phyloP scores from a whole-genome alignment of 441 rosid genomes.

The Aquilaria agallochum region DNA sequence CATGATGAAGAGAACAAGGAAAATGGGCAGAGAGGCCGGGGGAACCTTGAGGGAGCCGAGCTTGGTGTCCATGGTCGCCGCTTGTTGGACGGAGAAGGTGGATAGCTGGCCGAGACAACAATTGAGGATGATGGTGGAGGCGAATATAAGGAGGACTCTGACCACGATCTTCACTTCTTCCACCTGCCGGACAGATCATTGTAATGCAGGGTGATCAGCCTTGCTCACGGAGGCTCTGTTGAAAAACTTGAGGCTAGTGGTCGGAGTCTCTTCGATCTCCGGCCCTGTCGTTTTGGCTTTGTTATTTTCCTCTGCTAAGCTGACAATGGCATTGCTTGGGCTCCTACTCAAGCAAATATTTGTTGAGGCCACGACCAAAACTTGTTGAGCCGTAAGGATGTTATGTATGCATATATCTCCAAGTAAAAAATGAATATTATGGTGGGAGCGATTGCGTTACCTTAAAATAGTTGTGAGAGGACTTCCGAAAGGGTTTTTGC shows the following conservation, averaged over 20 bases:
- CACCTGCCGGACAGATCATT: conserved; percentile 65
- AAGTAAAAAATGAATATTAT: neutral
- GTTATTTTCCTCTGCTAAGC: conserved; percentile 27
- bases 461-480: conserved; percentile 81
- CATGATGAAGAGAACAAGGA: conserved; percentile 78
- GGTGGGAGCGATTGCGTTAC: conserved; percentile 17
- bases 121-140: conserved; percentile 79
- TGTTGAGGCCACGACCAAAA: conserved; percentile 48
- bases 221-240: conserved; percentile 50
- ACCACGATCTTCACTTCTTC: conserved; percentile 79
- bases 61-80: conserved; percentile 79
- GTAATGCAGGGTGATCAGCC: conserved; percentile 35
- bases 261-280: conserved; percentile 16
- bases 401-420: too few species aligned
- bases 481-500: conserved; percentile 74
- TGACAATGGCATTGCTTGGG: conserved; percentile 58
- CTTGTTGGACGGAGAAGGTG: conserved; percentile 85
- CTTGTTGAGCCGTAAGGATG: conserved; percentile 30
- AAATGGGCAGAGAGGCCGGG: conserved; percentile 84
- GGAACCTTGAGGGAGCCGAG: conserved; percentile 66
- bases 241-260: conserved; percentile 44
- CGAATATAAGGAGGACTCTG: conserved; percentile 72
- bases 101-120: conserved; percentile 91
- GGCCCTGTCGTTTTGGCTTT: conserved; percentile 17
- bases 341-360: conserved; percentile 34